A percentile compares a stretch with the other conserved stretches of the same genome.
Conservation (phyloP, 441 rosid species). For the Mallotus japonicus region DNA sequence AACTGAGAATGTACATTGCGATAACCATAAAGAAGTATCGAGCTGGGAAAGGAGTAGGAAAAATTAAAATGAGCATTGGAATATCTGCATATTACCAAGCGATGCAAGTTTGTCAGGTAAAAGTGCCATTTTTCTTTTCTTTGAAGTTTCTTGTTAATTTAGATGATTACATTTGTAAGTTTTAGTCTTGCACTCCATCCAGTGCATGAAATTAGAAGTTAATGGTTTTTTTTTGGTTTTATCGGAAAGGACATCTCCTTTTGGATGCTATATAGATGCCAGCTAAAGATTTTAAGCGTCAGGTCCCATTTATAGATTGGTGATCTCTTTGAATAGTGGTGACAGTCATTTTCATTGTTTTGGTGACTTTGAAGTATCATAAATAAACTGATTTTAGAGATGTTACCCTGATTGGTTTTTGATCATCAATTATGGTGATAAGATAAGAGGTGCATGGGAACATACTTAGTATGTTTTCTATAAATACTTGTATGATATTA, state of each 20-base stretch:
- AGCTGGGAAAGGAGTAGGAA: conserved; percentile 69
- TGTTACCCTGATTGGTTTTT: not conserved
- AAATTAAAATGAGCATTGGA: conserved; percentile 75
- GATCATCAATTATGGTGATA: not conserved
- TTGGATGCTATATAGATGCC: not conserved
- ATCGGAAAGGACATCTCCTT: not conserved
- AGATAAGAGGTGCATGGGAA: not conserved
- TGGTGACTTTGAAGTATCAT: not conserved
- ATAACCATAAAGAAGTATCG: conserved; percentile 67
- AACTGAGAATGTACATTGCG: conserved; percentile 86
- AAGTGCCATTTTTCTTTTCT: too few species aligned
- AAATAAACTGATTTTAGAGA: not conserved
- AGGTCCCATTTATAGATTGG: not conserved
- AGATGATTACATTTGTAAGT: not conserved
- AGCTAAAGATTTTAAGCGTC: not conserved
- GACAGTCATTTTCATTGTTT: not conserved
- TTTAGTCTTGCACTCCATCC: not conserved
- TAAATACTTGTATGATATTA: too few species aligned
- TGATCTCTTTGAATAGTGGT: not conserved
- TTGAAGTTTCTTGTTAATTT: not conserved
- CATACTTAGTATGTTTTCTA: not conserved
- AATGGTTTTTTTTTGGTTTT: not conserved
- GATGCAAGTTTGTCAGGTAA: conserved; percentile 91
- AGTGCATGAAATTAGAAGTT: not conserved
- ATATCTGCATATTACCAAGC: conserved; percentile 62